Percentiles rank a stretch among this genome's conserved stretches.
Evolutionary conservation across 768 basidiomycete species (phyloP).

Genomic region (Kwoniella dendrophila): DNA sequence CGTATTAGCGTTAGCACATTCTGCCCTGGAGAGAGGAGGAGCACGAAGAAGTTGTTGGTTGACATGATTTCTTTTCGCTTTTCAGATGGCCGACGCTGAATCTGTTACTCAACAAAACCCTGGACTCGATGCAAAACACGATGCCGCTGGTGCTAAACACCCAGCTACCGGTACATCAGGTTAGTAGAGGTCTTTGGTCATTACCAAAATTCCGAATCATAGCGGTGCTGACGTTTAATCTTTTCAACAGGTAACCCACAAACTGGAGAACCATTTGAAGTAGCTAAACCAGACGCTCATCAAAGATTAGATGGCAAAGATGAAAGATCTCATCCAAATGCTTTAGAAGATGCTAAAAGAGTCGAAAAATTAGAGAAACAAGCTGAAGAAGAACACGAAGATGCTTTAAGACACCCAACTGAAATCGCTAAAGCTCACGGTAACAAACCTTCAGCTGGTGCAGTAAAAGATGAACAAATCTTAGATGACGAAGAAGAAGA

Average conservation of each 20-base stretch:
- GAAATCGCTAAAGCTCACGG: conserved; percentile 47
- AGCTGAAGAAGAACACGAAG: conserved; percentile 38
- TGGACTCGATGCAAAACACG: conserved; percentile 25
- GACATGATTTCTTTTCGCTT: not conserved
- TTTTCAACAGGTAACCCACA: conserved; percentile 46
- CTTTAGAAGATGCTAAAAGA: conserved; percentile 48
- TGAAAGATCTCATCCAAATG: conserved; percentile 50
- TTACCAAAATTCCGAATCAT: not conserved
- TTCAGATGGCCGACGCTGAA: conserved; percentile 25
- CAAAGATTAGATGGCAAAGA: conserved; percentile 50
- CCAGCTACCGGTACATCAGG: conserved; percentile 23
- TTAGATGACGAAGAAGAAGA: conserved; percentile 50
- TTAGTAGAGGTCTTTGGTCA: conserved; percentile 1
- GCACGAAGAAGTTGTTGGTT: too few species aligned
- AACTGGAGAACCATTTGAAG: conserved; percentile 44
- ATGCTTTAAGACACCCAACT: conserved; percentile 44
- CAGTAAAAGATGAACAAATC: conserved; percentile 53
- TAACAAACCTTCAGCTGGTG: conserved; percentile 51
- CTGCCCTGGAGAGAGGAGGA: not conserved
- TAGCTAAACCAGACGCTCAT: conserved; percentile 45
- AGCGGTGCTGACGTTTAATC: not conserved
- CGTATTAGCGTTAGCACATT: too few species aligned
- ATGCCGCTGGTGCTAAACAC: conserved; percentile 26
- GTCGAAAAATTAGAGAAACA: conserved; percentile 49
- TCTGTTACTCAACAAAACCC: conserved; percentile 18